phyloP scores from a whole-genome alignment of 768 basidiomycete genomes.

The Terana coerulea region DNA sequence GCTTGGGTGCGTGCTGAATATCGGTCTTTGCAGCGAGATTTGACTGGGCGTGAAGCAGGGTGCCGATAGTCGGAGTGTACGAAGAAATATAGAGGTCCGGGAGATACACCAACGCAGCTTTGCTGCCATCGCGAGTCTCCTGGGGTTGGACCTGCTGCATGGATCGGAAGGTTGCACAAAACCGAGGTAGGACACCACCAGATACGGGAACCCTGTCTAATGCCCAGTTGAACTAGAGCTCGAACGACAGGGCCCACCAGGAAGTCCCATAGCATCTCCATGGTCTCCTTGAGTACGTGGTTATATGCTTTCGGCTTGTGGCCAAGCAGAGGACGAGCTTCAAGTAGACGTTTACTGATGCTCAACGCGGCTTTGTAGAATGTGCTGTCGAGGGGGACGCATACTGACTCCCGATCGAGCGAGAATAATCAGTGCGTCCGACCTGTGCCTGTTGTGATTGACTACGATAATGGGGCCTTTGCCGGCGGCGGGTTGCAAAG shows the following conservation, averaged over 20 bases:
- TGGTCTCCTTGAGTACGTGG: background rate
- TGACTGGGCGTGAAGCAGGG: constrained; percentile 14
- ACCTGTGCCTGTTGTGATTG: constrained; percentile 28
- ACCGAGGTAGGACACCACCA: constrained; percentile 30
- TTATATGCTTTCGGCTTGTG: background rate
- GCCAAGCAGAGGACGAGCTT: background rate
- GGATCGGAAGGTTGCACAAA: constrained; percentile 28
- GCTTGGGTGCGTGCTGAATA: background rate
- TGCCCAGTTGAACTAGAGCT: background rate
- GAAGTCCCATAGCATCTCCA: background rate
- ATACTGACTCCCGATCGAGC: constrained; percentile 5
- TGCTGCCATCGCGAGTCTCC: constrained; percentile 13
- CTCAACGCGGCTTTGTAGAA: background rate
- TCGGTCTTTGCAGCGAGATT: background rate
- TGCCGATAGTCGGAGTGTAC: constrained; percentile 25
- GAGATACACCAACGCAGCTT: background rate
- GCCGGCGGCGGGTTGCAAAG: constrained; percentile 25
- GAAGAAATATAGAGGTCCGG: constrained; percentile 25
- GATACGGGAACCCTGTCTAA: constrained; percentile 1
- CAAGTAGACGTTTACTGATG: no score
- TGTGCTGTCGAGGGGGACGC: background rate
- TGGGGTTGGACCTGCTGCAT: constrained; percentile 30
- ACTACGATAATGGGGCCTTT: constrained; percentile 36
- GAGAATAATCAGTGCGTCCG: constrained; percentile 34
- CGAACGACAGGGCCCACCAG: background rate